Evolutionary conservation across 306 rosid genomes (phyloP), one percentile per base, ranked within the genome.

Genomic region (Vachellia pachyceras): DNA sequence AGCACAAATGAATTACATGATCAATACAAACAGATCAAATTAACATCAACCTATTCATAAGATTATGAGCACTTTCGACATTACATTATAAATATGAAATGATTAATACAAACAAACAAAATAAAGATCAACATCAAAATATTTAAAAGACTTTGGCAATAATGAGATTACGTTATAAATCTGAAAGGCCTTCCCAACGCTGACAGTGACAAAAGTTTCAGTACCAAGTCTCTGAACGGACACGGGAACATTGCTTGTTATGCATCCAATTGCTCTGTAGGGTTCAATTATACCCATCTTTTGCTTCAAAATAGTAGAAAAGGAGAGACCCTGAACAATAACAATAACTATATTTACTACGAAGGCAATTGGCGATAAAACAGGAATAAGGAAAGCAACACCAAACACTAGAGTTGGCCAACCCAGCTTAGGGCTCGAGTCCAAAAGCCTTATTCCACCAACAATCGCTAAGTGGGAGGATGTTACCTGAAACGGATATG

Each of bases 161-260:
- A 10, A 12, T 42, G 10, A 10, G 36, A 72, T 72, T 91, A 95
- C 99, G 35, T 95, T 90, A 77, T 89, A 95, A 79, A 95, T 85
- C 73, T 95, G 99, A 86, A 95, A 95, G 39, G 99, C 93, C 64
- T 93, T 93, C 64, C 98, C 99, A 3, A 91, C 95, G 72, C 90
- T 87, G 83, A 93, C 93, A 4, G 97, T 89, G 84, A 93, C 90
- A 81, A 95, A 95, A 80, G 96, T 91, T 86, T 95, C 98, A 49
- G 93, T 93, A 76, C 98, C 98, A 13, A 93, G 88, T 58, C 98
- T 84, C 85, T 95, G 98, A 73, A 95, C 69, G 22, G 98, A 87
- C 89, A 95, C 85, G 22, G 98, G 97, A 1, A 90, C 87, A 67
- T 80, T 63, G 86, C 84, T 83, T 6, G 99, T 90, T 29, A 94